Conservation (phyloP, 208 protist species). For the Crithidia brevicula region DNA sequence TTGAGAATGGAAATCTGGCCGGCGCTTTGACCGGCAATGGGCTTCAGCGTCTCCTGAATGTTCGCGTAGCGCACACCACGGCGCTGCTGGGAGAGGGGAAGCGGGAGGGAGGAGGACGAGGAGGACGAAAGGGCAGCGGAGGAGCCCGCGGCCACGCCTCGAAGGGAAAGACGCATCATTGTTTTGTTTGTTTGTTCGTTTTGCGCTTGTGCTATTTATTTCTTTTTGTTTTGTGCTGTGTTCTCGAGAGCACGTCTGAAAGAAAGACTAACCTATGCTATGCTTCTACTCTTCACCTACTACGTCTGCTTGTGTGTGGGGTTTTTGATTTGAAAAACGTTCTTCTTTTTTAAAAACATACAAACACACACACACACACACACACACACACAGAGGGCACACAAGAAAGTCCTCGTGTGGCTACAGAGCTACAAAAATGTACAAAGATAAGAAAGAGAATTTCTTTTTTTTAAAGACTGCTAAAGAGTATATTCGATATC, state of each 20-base stretch:
- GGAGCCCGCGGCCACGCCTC: background rate
- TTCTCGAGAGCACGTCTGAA: too few relatives aligned
- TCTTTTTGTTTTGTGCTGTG: too few relatives aligned
- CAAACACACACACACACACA: slow-evolving; percentile 13
- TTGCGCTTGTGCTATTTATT: background rate
- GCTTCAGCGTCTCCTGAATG: slow-evolving; percentile 83
- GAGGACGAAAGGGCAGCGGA: background rate
- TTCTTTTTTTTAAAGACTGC: background rate
- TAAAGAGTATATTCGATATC: too few relatives aligned
- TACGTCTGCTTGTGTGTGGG: too few relatives aligned
- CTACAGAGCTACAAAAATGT: slow-evolving; percentile 11
- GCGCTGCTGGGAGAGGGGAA: slow-evolving; percentile 21
- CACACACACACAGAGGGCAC: too few relatives aligned
- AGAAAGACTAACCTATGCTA: too few relatives aligned
- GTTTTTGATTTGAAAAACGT: too few relatives aligned
- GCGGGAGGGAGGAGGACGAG: background rate
- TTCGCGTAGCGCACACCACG: slow-evolving; percentile 77
- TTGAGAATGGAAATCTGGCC: slow-evolving; percentile 88
- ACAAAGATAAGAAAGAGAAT: background rate
- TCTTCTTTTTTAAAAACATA: too few relatives aligned
- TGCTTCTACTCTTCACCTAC: too few relatives aligned
- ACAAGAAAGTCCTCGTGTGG: too few relatives aligned
- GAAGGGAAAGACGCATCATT: slow-evolving; percentile 26
- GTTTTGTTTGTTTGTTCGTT: background rate
- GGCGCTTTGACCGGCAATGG: slow-evolving; percentile 71